Conservation (phyloP, 2,329 filamentous ascomycete species). For the Colletotrichum nymphaeae region DNA sequence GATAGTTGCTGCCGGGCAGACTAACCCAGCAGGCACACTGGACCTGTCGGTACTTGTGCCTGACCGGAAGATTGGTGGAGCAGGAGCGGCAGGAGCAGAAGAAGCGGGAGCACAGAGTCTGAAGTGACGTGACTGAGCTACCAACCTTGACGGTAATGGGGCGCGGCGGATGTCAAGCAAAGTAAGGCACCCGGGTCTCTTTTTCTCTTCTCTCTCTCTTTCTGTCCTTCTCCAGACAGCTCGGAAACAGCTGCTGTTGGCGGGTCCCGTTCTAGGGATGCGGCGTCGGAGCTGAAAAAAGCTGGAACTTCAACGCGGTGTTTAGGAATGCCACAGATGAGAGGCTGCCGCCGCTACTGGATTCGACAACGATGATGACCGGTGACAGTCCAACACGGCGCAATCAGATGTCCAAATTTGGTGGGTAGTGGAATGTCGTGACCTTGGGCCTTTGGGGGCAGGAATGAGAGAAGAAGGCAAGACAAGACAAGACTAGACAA, state of each 20-base stretch:
- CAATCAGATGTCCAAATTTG: neutral
- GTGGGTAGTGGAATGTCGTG: neutral
- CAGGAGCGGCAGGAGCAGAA: neutral
- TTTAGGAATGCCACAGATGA: conserved; percentile 12
- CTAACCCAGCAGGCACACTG: neutral
- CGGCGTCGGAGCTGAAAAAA: conserved; percentile 34
- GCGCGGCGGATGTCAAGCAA: neutral
- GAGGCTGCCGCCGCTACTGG: neutral
- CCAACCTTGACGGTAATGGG: neutral
- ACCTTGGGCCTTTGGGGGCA: neutral
- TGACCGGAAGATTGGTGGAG: conserved; percentile 5
- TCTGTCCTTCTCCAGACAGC: neutral
- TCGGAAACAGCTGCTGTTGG: conserved; percentile 5
- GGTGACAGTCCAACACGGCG: neutral
- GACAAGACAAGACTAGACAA: neutral
- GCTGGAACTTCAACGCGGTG: conserved; percentile 12
- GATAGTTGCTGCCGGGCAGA: neutral
- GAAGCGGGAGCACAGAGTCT: neutral
- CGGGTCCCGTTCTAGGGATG: conserved; percentile 30
- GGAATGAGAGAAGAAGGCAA: neutral
- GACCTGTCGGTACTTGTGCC: neutral
- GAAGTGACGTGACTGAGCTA: neutral
- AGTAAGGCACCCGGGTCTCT: neutral
- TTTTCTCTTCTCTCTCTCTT: neutral
- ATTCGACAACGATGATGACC: neutral